Conservation (phyloP, 2,329 filamentous ascomycete species). For the Colletotrichum sp. region DNA sequence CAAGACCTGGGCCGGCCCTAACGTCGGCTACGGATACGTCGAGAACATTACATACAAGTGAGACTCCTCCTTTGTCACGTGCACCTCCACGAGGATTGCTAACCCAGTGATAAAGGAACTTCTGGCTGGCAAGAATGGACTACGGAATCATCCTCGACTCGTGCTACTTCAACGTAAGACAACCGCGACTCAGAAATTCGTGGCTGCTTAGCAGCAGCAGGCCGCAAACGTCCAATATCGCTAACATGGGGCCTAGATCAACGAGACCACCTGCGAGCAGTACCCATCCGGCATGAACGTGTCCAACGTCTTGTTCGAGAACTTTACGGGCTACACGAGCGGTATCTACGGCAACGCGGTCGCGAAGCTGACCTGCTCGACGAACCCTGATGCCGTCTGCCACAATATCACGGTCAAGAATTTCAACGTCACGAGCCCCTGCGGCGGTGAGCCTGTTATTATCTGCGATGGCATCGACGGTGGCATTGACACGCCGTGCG, state of each 20-base stretch:
- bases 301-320: constrained; percentile 63
- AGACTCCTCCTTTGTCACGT: neutral
- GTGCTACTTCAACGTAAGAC: constrained; percentile 56
- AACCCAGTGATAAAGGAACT: constrained; percentile 42
- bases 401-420: constrained; percentile 59
- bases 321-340: constrained; percentile 61
- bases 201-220: neutral
- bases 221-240: neutral
- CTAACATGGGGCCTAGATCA: constrained; percentile 23
- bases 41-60: constrained; percentile 63
- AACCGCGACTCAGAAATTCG: neutral
- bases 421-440: constrained; percentile 60
- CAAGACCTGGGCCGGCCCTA: constrained; percentile 65
- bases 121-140: constrained; percentile 64
- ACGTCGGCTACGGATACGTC: constrained; percentile 65
- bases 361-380: constrained; percentile 60
- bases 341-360: constrained; percentile 61
- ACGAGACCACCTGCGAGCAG: constrained; percentile 53
- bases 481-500: constrained; percentile 36
- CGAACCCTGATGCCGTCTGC: constrained; percentile 58
- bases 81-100: neutral
- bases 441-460: constrained; percentile 45
- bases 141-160: constrained; percentile 63
- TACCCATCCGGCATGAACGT: constrained; percentile 64
- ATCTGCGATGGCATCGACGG: constrained; percentile 55